Base-by-base conservation (phyloP, 768 basidiomycete genomes). In the Boletus pseudopeckii region DNA sequence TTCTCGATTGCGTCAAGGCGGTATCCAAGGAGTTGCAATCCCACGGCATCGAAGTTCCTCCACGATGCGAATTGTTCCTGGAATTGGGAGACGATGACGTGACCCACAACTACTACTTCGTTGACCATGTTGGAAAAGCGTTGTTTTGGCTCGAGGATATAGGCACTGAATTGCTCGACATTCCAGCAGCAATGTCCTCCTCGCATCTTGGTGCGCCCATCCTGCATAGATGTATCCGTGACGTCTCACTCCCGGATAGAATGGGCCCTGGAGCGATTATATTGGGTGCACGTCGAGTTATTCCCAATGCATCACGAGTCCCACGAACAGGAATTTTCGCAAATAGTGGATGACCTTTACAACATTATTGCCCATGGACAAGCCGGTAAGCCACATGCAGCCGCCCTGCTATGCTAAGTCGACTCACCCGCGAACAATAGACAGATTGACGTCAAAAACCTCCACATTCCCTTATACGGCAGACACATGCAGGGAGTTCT, bases 221-320 rank as follows among this genome's bases (percentile, higher is more conserved):
- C 18, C 13, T n/a, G 14, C 11, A 13, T 28, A 17, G 26, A 17
- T 20, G 26, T n/a, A 15, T 59, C 28, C 39, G 18, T 41, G 39
- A 33, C 11, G 20, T 52, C 46, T 62, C 30, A 62, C 42, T n/a
- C 20, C 22, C 10, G 18, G 14, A 17, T 38, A 85, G 84, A 72
- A 47, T 55, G 71, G 17, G 72, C 72, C 4, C 59, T 85, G 9
- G 74, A 82, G 44, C 74, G 76, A 26, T 68, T 81, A 15, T 87
- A 83, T 54, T 87, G 85, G 86, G 62, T 61, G 1, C 86, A 88
- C 54, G 67, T 84, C 17, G 84, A 86, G 58, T 78, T 73, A 54
- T 86, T 83, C 64, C 83, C 82, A 0, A 81, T 79, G 70, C 85
- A 87, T 62, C 61, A 75, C n/a, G 45, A 48, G 61, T 82, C 84